These are phyloP conservation scores for Boletus speciosus DNA, from an alignment of 768 basidiomycete species.

Conservation along the genomic window DNA sequence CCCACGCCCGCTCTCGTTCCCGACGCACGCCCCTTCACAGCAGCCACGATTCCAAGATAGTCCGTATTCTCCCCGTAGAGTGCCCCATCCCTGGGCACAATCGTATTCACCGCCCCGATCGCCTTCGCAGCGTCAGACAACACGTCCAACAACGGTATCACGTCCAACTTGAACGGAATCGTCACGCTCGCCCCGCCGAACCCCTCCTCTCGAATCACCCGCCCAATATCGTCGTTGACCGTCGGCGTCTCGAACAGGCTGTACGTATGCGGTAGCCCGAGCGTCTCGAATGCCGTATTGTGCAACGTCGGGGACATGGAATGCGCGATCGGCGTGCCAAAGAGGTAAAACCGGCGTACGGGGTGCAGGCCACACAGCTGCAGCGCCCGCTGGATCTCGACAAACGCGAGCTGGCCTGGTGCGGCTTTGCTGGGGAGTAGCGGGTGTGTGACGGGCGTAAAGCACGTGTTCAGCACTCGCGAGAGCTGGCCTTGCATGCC, in stretches of 20 bases:
- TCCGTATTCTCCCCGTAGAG: constrained; percentile 95
- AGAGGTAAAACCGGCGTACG: constrained; percentile 72
- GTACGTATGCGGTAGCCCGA: constrained; percentile 86
- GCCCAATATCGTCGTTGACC: constrained; percentile 63
- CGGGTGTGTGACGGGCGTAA: constrained; percentile 91
- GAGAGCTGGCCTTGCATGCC: constrained; percentile 86
- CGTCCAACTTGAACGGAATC: constrained; percentile 90
- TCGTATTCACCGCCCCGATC: constrained; percentile 95
- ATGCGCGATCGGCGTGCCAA: constrained; percentile 83
- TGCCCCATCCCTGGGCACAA: constrained; percentile 48
- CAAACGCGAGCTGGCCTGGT: constrained; percentile 89
- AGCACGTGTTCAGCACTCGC: constrained; percentile 76
- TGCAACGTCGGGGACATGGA: constrained; percentile 94
- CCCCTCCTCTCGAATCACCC: constrained; percentile 56
- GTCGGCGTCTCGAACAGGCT: constrained; percentile 67
- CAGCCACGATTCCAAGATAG: constrained; percentile 81
- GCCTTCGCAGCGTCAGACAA: constrained; percentile 76
- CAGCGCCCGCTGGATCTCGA: constrained; percentile 78
- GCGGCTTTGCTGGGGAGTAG: constrained; percentile 83
- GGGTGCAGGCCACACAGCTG: constrained; percentile 80
- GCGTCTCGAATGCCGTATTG: constrained; percentile 76
- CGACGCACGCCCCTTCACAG: constrained; percentile 44
- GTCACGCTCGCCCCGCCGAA: constrained; percentile 98
- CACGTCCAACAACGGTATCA: constrained; percentile 78
- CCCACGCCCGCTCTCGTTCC: constrained; percentile 9